Evolutionary conservation across 345 rosid species (phyloP).

Genomic region (Fremontodendron californicum): DNA sequence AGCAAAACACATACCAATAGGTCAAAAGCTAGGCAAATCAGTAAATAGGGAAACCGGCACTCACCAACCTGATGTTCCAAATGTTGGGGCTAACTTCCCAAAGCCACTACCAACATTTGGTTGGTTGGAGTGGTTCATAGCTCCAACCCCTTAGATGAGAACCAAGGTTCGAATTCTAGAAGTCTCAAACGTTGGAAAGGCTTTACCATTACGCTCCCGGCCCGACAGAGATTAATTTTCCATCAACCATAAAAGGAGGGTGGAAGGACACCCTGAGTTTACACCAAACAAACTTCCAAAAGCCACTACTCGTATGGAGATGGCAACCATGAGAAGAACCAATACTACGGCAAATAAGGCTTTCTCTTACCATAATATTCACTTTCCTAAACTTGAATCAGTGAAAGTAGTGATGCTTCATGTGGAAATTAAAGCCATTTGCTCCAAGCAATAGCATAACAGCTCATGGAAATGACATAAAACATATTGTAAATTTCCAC

Average conservation of each 20-base stretch:
- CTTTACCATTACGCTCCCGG: no score
- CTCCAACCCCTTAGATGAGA: no score
- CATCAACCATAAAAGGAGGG: no score
- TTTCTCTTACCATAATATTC: not conserved
- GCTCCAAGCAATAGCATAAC: not conserved
- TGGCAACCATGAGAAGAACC: not conserved
- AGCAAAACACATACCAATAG: not conserved
- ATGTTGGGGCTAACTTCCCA: no score
- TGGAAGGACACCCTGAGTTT: no score
- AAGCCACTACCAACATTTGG: no score
- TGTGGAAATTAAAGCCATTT: not conserved
- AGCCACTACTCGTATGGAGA: not conserved
- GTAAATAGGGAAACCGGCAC: not conserved
- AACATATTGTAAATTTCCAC: not conserved
- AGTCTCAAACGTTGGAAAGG: no score
- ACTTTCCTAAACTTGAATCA: not conserved
- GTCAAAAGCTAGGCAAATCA: not conserved
- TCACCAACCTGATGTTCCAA: not conserved
- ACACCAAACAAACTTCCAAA: not conserved
- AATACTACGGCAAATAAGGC: not conserved
- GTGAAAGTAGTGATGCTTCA: not conserved
- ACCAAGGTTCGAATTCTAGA: no score
- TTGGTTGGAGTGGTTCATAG: no score
- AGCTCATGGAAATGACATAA: not conserved
- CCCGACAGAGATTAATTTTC: no score